phyloP scores from a whole-genome alignment of 2,329 filamentous ascomycete genomes.

The Colletotrichum chlorophyti region DNA sequence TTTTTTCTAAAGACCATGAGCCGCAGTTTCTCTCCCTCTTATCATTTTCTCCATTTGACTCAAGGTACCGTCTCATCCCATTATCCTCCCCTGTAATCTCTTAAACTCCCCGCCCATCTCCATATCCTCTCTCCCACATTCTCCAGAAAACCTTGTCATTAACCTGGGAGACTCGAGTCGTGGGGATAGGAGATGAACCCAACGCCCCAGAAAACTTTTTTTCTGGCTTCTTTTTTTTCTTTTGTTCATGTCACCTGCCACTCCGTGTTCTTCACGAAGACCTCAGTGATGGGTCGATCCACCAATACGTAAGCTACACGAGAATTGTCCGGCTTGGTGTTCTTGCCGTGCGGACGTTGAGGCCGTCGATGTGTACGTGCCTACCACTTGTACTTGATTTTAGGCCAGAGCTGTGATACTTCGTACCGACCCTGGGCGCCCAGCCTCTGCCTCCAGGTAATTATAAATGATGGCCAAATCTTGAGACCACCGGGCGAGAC shows the following conservation, averaged over 20 bases:
- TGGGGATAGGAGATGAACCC: background rate
- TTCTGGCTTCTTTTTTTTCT: too few species aligned
- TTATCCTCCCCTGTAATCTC: background rate
- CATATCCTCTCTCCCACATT: conserved; percentile 13
- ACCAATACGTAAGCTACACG: too few species aligned
- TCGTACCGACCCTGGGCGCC: too few species aligned
- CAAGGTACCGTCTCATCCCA: background rate
- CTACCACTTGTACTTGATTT: background rate
- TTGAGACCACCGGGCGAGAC: too few species aligned
- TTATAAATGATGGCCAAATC: too few species aligned
- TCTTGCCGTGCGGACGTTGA: too few species aligned
- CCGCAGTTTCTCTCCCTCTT: conserved; percentile 4
- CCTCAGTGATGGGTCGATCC: background rate
- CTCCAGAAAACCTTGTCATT: conserved; percentile 23
- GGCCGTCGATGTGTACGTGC: background rate
- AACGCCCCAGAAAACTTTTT: conserved; percentile 5
- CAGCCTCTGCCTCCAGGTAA: too few species aligned
- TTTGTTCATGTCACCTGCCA: background rate
- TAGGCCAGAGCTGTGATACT: too few species aligned
- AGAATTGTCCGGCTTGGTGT: too few species aligned
- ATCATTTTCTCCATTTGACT: background rate
- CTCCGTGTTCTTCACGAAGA: background rate
- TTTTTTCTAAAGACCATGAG: too few species aligned
- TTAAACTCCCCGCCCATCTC: conserved; percentile 10
- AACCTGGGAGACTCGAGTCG: conserved; percentile 8